Percentiles rank a stretch among this genome's conserved stretches.
phyloP scores from a whole-genome alignment of 1,284 basidiomycete species.

The Singerocomus inundabilis region DNA sequence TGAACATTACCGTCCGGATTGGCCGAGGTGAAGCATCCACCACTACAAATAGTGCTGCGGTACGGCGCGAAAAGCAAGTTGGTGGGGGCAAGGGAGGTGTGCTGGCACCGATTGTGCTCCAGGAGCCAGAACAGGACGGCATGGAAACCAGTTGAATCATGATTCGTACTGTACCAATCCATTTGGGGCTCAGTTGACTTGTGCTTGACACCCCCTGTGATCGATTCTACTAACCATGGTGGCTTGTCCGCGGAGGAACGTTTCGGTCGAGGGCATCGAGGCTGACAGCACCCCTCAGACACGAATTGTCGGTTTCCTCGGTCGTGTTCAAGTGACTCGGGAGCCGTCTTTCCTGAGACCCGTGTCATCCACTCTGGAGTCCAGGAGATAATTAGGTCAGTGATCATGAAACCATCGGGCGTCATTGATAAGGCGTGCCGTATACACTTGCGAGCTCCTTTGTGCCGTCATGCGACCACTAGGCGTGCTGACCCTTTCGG shows the following conservation, averaged over 20 bases:
- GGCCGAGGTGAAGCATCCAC: slow-evolving; percentile 51
- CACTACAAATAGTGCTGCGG: slow-evolving; percentile 16
- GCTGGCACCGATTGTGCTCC: slow-evolving; percentile 31
- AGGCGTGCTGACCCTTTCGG: slow-evolving; percentile 1
- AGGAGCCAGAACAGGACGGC: slow-evolving; percentile 38
- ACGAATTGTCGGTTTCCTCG: slow-evolving; percentile 1
- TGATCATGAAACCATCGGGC: slow-evolving; percentile 1
- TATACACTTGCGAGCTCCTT: neutral
- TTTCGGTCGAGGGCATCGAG: neutral
- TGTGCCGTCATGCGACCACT: slow-evolving; percentile 6
- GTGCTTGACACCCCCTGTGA: too few species aligned
- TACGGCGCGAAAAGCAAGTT: slow-evolving; percentile 12
- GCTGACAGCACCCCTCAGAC: neutral
- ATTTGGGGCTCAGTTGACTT: too few species aligned
- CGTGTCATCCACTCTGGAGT: too few species aligned
- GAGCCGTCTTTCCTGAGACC: slow-evolving; percentile 2
- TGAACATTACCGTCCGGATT: slow-evolving; percentile 59
- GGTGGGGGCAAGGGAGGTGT: slow-evolving; percentile 4
- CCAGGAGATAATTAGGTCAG: slow-evolving; percentile 1
- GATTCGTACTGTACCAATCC: neutral
- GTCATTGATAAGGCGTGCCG: neutral
- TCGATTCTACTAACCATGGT: too few species aligned
- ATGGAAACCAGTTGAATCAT: slow-evolving; percentile 27
- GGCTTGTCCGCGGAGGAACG: too few species aligned
- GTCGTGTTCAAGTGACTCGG: neutral